Evolutionary conservation across 2,329 filamentous ascomycete species (phyloP).

Genomic region (Hortaea sp.): DNA sequence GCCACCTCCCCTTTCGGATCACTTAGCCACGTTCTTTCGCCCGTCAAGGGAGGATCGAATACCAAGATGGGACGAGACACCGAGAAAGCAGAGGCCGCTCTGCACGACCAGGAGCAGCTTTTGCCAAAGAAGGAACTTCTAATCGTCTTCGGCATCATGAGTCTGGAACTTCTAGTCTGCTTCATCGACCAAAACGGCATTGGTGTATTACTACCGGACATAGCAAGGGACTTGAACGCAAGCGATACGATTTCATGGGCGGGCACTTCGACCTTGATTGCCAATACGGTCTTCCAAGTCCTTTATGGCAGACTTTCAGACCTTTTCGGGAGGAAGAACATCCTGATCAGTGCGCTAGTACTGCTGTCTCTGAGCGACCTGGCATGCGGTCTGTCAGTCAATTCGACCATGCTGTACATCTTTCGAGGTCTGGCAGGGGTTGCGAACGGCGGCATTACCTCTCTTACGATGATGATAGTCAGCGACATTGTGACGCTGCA

Average conservation of each 20-base stretch:
- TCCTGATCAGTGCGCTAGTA: slow-evolving; percentile 45
- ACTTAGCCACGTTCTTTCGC: too few species aligned
- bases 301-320: slow-evolving; percentile 44
- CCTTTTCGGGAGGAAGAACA: slow-evolving; percentile 40
- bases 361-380: slow-evolving; percentile 48
- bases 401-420: slow-evolving; percentile 49
- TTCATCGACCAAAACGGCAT: slow-evolving; percentile 51
- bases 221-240: slow-evolving; percentile 27
- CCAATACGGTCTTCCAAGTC: slow-evolving; percentile 54
- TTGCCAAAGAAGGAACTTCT: slow-evolving; percentile 42
- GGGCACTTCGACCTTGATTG: slow-evolving; percentile 44
- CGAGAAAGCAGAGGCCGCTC: slow-evolving; percentile 31
- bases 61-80: not conserved
- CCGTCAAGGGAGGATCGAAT: too few species aligned
- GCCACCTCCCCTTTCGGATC: too few species aligned
- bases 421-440: slow-evolving; percentile 52
- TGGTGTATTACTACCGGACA: slow-evolving; percentile 29
- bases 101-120: slow-evolving; percentile 49
- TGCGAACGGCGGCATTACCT: slow-evolving; percentile 52
- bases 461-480: slow-evolving; percentile 52
- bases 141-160: slow-evolving; percentile 42
- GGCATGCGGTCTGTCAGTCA: slow-evolving; percentile 48
- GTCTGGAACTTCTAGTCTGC: slow-evolving; percentile 44
- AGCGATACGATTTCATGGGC: slow-evolving; percentile 44
- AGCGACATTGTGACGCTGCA: slow-evolving; percentile 50